A percentile compares a stretch with the other conserved stretches of the same genome.
Evolutionary conservation across 352 stramenopile species (phyloP).

Genomic region (Phytophthora podocarpi): DNA sequence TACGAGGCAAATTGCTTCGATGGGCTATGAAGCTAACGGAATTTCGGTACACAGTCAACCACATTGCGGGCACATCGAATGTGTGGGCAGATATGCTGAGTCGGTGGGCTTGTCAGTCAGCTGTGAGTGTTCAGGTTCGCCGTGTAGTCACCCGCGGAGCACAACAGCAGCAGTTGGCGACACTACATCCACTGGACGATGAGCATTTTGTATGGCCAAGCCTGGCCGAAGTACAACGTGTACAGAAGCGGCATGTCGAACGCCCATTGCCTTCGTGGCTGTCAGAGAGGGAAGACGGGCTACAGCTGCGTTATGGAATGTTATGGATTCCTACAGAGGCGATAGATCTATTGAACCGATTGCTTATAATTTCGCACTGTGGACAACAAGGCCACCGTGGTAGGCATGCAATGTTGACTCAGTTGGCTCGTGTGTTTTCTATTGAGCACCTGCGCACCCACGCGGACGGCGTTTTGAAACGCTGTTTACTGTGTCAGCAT

Average conservation of each 20-base stretch:
- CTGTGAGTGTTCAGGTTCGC: neutral
- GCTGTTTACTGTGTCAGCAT: slow-evolving; percentile 1
- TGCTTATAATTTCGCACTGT: slow-evolving; percentile 8
- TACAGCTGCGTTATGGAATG: neutral
- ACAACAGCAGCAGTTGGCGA: neutral
- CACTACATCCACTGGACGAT: neutral
- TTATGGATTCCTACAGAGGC: slow-evolving; percentile 5
- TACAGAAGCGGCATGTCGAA: neutral
- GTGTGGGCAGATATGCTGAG: slow-evolving; percentile 17
- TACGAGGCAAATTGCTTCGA: slow-evolving; percentile 1
- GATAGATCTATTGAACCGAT: neutral
- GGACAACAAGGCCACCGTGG: slow-evolving; percentile 1
- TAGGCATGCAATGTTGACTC: neutral
- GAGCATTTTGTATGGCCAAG: neutral
- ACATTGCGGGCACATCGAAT: slow-evolving; percentile 5
- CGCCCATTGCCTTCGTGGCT: neutral
- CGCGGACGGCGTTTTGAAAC: neutral
- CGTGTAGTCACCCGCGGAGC: neutral
- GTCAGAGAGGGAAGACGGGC: neutral
- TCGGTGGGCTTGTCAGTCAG: slow-evolving; percentile 6
- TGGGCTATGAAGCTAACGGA: slow-evolving; percentile 2
- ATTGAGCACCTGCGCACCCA: neutral
- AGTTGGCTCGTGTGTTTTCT: neutral
- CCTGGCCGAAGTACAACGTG: neutral
- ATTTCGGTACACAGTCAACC: slow-evolving; percentile 8